Percentiles rank a stretch among this genome's conserved stretches.
These are phyloP conservation scores for Solanum clarkiae DNA, from an alignment of 257 asterid genomes.

Conservation along the genomic window DNA sequence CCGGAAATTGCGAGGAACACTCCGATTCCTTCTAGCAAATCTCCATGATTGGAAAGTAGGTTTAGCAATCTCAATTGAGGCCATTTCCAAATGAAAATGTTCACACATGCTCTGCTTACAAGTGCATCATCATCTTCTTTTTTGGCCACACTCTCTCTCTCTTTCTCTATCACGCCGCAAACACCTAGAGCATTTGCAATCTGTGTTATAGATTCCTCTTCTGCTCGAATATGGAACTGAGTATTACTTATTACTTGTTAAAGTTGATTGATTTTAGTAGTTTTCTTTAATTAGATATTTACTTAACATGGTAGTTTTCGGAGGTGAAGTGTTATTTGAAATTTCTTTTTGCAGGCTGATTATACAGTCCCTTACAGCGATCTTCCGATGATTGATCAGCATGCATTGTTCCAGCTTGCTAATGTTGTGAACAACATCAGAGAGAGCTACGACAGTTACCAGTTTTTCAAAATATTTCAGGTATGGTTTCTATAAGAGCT, in stretches of 20 bases:
- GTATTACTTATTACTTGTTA: neutral
- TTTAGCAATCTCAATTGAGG: neutral
- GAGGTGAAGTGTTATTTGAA: neutral
- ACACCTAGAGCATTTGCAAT: neutral
- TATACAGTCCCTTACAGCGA: constrained; percentile 61
- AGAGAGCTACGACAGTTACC: constrained; percentile 81
- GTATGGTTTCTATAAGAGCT: constrained; percentile 14
- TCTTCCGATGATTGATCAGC: constrained; percentile 81
- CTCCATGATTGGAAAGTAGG: constrained; percentile 97
- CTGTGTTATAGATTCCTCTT: neutral
- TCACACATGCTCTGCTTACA: neutral
- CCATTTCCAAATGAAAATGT: neutral
- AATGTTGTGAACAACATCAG: constrained; percentile 58
- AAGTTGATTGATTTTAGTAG: neutral
- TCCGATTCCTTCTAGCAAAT: constrained; percentile 88
- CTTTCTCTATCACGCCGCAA: neutral
- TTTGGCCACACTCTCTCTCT: neutral
- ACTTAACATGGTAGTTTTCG: neutral
- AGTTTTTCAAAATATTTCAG: constrained; percentile 95
- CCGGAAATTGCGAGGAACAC: constrained; percentile 91
- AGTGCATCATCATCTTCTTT: neutral
- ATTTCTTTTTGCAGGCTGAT: constrained; percentile 38
- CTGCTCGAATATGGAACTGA: neutral
- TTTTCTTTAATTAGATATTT: neutral
- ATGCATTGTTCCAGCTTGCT: constrained; percentile 83